Conservation (phyloP, 1,139 yeast genomes). For the Hansenula lynferdii region DNA sequence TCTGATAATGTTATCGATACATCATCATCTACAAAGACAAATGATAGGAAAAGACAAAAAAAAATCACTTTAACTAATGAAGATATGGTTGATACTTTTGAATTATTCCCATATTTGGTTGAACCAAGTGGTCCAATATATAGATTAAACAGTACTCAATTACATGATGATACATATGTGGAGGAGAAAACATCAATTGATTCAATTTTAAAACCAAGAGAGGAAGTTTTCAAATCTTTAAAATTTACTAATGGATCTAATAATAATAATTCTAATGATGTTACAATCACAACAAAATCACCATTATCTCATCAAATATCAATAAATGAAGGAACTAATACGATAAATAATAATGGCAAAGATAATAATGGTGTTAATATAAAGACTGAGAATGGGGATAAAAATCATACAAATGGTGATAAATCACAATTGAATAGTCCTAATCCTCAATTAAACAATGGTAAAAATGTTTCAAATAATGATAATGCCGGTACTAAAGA, state of each 20-base stretch:
- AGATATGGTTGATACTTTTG: slow-evolving; percentile 60
- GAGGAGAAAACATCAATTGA: slow-evolving; percentile 39
- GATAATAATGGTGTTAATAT: neutral
- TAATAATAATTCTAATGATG: neutral
- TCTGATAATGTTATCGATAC: slow-evolving; percentile 34
- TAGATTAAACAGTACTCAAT: slow-evolving; percentile 45
- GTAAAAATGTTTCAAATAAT: slow-evolving; percentile 28
- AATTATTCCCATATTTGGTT: slow-evolving; percentile 58
- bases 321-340: too few species aligned
- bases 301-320: slow-evolving; percentile 6
- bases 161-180: slow-evolving; percentile 53
- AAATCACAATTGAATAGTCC: neutral
- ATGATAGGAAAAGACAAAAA: slow-evolving; percentile 19
- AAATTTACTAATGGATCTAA: slow-evolving; percentile 1
- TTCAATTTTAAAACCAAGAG: slow-evolving; percentile 28
- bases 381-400: neutral
- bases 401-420: neutral
- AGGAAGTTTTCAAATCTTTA: slow-evolving; percentile 12
- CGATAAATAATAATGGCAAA: slow-evolving; percentile 1
- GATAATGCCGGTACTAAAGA: slow-evolving; percentile 61
- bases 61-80: slow-evolving; percentile 52
- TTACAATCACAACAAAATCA: neutral
- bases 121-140: slow-evolving; percentile 62
- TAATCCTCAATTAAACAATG: neutral
- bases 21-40: slow-evolving; percentile 17